phyloP scores from a whole-genome alignment of 192 early-diverging fungal species.

The Podila epigama region DNA sequence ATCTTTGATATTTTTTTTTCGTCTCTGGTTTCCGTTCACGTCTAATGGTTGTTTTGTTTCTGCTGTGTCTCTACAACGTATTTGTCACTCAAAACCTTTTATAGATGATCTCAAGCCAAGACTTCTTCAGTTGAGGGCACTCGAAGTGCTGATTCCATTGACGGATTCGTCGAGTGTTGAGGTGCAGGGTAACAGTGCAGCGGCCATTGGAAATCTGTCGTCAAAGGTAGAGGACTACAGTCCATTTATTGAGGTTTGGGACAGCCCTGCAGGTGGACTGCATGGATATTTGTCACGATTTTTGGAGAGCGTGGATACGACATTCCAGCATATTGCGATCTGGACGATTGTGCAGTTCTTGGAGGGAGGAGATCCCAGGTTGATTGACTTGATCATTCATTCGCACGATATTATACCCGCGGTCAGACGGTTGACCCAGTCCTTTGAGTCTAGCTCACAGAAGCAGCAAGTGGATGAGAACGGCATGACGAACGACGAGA shows the following conservation, averaged over 20 bases:
- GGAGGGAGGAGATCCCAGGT: constrained; percentile 52
- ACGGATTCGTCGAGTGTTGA: constrained; percentile 66
- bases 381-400: constrained; percentile 34
- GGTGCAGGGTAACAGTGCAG: constrained; percentile 80
- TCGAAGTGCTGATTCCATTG: constrained; percentile 73
- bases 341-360: constrained; percentile 88
- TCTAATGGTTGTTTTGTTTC: too few relatives aligned
- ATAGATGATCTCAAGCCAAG: constrained; percentile 73
- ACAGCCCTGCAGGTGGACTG: constrained; percentile 67
- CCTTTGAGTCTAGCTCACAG: constrained; percentile 16
- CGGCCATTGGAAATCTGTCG: constrained; percentile 78
- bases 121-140: constrained; percentile 65
- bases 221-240: constrained; percentile 69
- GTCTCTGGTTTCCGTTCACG: neutral
- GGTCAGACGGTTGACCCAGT: constrained; percentile 26
- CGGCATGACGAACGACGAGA: constrained; percentile 26
- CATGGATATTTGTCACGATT: constrained; percentile 77
- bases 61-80: neutral
- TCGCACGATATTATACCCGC: constrained; percentile 47
- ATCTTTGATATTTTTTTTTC: neutral
- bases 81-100: neutral
- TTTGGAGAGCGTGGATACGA: constrained; percentile 66
- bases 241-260: constrained; percentile 74
- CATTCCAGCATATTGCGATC: constrained; percentile 82
- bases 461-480: constrained; percentile 22